Evolutionary conservation across 2,329 filamentous ascomycete genomes (phyloP).

Genomic region (Macrophomina phaseolina): DNA sequence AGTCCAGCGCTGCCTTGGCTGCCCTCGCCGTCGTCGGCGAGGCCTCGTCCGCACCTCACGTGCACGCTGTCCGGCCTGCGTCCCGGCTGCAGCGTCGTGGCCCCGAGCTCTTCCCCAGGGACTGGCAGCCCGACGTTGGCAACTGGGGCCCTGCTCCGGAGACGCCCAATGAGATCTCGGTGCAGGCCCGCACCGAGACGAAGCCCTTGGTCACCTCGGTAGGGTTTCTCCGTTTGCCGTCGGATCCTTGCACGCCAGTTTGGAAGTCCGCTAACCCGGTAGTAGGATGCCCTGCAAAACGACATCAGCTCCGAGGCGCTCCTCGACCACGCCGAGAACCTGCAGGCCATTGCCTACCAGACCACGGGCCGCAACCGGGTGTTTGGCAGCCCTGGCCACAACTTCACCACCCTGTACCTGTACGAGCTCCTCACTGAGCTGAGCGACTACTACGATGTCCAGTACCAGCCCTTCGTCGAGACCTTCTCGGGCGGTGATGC

Average conservation of each 20-base stretch:
- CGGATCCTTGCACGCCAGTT: background rate
- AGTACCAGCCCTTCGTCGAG: constrained; percentile 37
- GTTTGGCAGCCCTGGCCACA: constrained; percentile 45
- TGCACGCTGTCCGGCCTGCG: background rate
- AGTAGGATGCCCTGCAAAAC: constrained; percentile 35
- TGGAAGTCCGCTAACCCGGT: background rate
- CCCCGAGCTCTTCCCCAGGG: background rate
- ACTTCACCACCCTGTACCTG: constrained; percentile 48
- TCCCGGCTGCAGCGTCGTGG: constrained; percentile 6
- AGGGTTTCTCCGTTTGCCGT: background rate
- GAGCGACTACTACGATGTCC: constrained; percentile 47
- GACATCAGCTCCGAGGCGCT: constrained; percentile 40
- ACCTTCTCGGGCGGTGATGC: constrained; percentile 34
- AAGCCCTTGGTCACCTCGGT: constrained; percentile 11
- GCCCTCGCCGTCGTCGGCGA: background rate
- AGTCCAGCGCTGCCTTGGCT: constrained; percentile 14
- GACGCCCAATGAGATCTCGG: constrained; percentile 12
- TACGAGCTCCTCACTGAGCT: constrained; percentile 39
- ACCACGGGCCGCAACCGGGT: constrained; percentile 45
- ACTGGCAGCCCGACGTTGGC: constrained; percentile 7
- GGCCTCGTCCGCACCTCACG: background rate
- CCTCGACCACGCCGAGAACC: constrained; percentile 41
- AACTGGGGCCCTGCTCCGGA: constrained; percentile 5
- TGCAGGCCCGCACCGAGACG: background rate
- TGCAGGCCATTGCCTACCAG: constrained; percentile 48